A percentile compares a stretch with the other conserved stretches of the same genome.
phyloP scores from a whole-genome alignment of 305 asterid genomes.

The Lippia alba region DNA sequence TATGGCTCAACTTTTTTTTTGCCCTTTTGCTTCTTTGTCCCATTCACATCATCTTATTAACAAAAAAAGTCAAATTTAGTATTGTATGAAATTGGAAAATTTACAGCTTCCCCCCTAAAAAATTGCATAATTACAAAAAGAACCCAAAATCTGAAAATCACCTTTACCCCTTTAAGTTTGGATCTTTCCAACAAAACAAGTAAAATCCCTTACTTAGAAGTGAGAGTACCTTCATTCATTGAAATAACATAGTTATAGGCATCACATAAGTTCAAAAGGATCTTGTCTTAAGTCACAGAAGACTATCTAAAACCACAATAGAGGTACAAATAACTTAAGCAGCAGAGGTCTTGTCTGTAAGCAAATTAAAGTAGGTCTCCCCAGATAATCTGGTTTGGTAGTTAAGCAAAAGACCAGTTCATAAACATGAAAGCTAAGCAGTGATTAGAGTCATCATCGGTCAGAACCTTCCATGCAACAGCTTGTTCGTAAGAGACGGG shows the following conservation, averaged over 20 bases:
- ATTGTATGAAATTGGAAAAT: too few species aligned
- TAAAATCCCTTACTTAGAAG: too few species aligned
- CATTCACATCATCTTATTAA: too few species aligned
- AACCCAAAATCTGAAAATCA: too few species aligned
- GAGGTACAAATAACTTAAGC: constrained; percentile 31
- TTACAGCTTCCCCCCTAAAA: too few species aligned
- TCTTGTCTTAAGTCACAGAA: neutral
- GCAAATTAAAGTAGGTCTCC: neutral
- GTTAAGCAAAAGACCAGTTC: constrained; percentile 75
- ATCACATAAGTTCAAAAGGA: constrained; percentile 8
- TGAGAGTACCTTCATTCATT: neutral
- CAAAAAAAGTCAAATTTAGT: too few species aligned
- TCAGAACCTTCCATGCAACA: constrained; percentile 73
- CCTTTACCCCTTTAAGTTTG: too few species aligned
- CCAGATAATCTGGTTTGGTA: constrained; percentile 6
- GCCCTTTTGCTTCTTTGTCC: too few species aligned
- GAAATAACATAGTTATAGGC: neutral
- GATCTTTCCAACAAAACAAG: too few species aligned
- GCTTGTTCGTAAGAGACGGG: constrained; percentile 71
- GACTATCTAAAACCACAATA: constrained; percentile 21
- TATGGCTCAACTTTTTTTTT: too few species aligned
- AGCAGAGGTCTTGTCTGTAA: constrained; percentile 13
- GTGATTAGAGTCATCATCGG: constrained; percentile 67
- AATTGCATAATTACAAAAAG: too few species aligned
- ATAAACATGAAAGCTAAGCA: constrained; percentile 80